Evolutionary conservation across 192 early-diverging fungal genomes (phyloP).

Genomic region (Coemansia asiatica): DNA sequence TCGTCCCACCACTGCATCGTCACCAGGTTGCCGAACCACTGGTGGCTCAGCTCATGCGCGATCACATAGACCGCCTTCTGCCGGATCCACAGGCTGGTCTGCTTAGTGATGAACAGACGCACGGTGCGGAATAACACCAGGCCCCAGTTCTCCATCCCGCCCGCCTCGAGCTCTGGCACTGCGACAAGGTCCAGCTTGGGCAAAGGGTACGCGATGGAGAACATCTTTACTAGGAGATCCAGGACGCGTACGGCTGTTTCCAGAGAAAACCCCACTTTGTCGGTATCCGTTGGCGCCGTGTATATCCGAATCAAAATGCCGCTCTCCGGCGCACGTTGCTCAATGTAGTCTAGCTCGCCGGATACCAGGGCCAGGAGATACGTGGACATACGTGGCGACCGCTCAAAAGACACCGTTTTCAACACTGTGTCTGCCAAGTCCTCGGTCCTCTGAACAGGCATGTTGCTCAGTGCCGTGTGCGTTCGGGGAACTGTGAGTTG

Average conservation of each 20-base stretch:
- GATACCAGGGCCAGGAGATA: slow-evolving; percentile 76
- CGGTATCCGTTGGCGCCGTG: slow-evolving; percentile 61
- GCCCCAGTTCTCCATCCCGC: slow-evolving; percentile 91
- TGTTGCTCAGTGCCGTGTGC: slow-evolving; percentile 74
- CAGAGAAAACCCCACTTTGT: slow-evolving; percentile 69
- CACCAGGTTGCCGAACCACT: slow-evolving; percentile 86
- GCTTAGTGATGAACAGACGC: slow-evolving; percentile 60
- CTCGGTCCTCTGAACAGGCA: slow-evolving; percentile 46
- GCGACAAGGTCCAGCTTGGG: slow-evolving; percentile 75
- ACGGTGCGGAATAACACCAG: slow-evolving; percentile 74
- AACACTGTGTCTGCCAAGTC: slow-evolving; percentile 6
- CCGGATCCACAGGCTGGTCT: slow-evolving; percentile 57
- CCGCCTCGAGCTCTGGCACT: slow-evolving; percentile 77
- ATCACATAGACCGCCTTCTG: slow-evolving; percentile 70
- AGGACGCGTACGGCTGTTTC: slow-evolving; percentile 65
- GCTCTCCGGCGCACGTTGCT: slow-evolving; percentile 49
- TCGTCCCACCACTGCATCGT: slow-evolving; percentile 75
- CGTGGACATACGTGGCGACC: slow-evolving; percentile 79
- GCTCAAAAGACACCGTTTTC: slow-evolving; percentile 65
- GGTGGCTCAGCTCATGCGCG: slow-evolving; percentile 80
- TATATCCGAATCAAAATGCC: slow-evolving; percentile 61
- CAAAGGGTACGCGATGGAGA: slow-evolving; percentile 70
- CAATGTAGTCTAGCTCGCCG: slow-evolving; percentile 79
- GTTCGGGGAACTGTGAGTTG: slow-evolving; percentile 59
- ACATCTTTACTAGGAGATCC: slow-evolving; percentile 70